phyloP scores from a whole-genome alignment of 371 early-diverging fungal species.

The Rhizopus stolonifer region DNA sequence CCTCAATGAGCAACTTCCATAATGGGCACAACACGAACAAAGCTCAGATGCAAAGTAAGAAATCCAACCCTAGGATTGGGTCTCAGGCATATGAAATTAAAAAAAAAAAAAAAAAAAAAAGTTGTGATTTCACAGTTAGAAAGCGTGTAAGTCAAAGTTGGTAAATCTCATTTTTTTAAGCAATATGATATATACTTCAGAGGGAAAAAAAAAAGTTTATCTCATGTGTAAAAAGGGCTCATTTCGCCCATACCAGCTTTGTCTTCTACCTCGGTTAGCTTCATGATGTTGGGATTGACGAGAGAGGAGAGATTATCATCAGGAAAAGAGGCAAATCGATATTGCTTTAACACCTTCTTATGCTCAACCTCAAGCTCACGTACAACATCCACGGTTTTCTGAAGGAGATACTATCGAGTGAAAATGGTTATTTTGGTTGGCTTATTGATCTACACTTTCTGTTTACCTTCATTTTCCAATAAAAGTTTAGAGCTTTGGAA shows the following conservation, averaged over 20 bases:
- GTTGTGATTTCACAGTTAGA: no score
- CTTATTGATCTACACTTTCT: background rate
- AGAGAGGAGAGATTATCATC: background rate
- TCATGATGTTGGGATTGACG: background rate
- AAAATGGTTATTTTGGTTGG: constrained; percentile 3
- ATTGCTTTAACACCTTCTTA: background rate
- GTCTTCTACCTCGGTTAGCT: background rate
- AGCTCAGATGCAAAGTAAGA: no score
- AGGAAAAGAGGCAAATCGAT: background rate
- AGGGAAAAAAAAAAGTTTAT: no score
- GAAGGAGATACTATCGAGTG: background rate
- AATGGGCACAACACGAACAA: no score
- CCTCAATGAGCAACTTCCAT: no score
- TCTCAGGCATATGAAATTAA: no score
- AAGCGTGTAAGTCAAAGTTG: no score
- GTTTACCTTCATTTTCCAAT: constrained; percentile 5
- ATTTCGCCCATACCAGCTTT: background rate
- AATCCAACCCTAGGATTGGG: no score
- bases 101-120: no score
- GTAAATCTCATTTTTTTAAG: no score
- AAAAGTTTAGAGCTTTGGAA: background rate
- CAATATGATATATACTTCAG: no score
- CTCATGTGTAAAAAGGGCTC: background rate
- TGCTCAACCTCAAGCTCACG: background rate
- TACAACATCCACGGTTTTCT: background rate